Base-by-base conservation (phyloP, 306 rosid genomes). In the Alnus rubra region DNA sequence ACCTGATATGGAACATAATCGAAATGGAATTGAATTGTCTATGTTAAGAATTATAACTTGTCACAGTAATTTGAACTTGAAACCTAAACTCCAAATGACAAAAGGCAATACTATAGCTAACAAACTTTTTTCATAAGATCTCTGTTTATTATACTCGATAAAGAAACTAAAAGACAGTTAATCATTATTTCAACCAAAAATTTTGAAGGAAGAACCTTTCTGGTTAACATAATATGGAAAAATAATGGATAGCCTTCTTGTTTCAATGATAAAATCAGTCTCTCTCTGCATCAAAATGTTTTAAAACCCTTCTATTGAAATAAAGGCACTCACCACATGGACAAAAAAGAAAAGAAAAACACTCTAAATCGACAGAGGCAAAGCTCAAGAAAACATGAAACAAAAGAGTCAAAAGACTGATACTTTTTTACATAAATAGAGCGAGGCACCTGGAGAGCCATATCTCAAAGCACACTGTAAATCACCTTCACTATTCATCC, bases 381-480 rank as follows among this genome's bases (percentile, higher is more conserved):
- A 42, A 49, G 72, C 75, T 74, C 58, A 52, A 74, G 33, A 30
- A 69, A 33, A 74, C 42, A 71, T 67, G 10, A 28, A 69, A 39
- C 0, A 12, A 42, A 54, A 53, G 2, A 72, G 67, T 50, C 28
- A 23, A 1, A 50, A 59, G 70, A 53, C 75, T n/a, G 39, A 81
- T 58, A 37, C 71, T 35, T 63, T 77, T 87, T 81, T 79, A 79
- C 88, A 89, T 39, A 31, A 74, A 75, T n/a, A 58, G 33, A 77
- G 65, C 81, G 71, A 56, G 62, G 47, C 72, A 50, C 10, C 52
- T 0, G n/a, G 18, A 56, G 72, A 69, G 79, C 68, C 50, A 63
- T 39, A 56, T 65, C 74, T 94, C 88, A 92, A 73, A 92, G 74
- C 5, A 49, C 59, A 31, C 85, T 72, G 86, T 94, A 23, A 94